Evolutionary conservation across 2,329 filamentous ascomycete species (phyloP), one percentile per base, ranked within the genome.

Genomic region (Colletotrichum cordylinicola): DNA sequence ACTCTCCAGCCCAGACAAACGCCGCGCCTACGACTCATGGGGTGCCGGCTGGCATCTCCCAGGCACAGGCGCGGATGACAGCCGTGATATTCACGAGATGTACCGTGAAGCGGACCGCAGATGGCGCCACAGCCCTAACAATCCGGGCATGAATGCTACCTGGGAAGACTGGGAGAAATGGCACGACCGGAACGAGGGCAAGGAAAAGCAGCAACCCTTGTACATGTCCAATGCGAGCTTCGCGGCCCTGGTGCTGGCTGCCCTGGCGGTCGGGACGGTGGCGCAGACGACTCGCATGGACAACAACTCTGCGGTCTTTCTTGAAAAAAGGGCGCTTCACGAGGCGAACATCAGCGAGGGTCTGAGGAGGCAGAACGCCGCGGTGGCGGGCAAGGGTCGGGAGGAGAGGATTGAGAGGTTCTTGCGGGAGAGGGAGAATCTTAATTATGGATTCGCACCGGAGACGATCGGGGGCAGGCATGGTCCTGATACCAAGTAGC

Each of bases 81-180:
- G n/a, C 16, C 67, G 37, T 2, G 74, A 73, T 68, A 81, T 86
- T 78, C 82, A 85, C 48, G 82, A 81, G n/a, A 60, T 75, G 4
- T 82, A 82, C 69, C 85, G 88, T 52, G 78, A 83, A 4, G 83
- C 85, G 18, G 87, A 91, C 77, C 83, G 81, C 29, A 81, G 84
- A 6, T 93, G 90, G 90, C 87, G 90, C 43, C 80, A 85, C 16
- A 82, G 82, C 39, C 86, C 87, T 0, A 87, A 87, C 29, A 90
- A 85, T 70, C 83, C 90, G 15, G 89, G 89, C 67, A 85, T 86
- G 79, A 98, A 98, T 83, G 97, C 95, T 1, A 98, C 97, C 0
- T 99, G 97, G 97, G 97, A 99, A 83, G 97, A 99, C 83, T 98
- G 96, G 96, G 95, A 98, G 86, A 90, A 89, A 60, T 98, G 94